These are phyloP conservation scores for Triangularia setosa DNA, from an alignment of 2,329 filamentous ascomycete genomes.

Conservation along the genomic window DNA sequence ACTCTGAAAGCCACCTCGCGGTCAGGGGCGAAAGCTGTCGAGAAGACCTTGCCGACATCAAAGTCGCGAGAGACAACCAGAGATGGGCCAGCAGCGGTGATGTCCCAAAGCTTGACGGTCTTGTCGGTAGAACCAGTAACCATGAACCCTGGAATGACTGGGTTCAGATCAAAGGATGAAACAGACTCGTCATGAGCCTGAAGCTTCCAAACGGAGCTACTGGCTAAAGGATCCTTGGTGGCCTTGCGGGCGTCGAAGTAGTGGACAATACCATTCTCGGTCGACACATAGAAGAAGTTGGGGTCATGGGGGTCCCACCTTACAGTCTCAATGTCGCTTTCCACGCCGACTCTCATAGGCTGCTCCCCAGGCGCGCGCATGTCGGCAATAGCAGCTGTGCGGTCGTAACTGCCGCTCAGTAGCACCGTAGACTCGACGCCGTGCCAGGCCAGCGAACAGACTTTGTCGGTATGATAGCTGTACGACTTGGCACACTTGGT, in stretches of 20 bases:
- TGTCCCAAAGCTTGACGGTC: constrained; percentile 95
- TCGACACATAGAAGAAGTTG: constrained; percentile 94
- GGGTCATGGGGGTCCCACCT: constrained; percentile 89
- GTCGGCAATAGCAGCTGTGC: constrained; percentile 88
- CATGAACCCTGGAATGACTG: constrained; percentile 84
- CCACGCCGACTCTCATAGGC: constrained; percentile 83
- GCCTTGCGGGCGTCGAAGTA: constrained; percentile 82
- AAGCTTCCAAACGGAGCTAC: constrained; percentile 87
- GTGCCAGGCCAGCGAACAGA: constrained; percentile 95
- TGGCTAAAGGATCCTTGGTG: constrained; percentile 66
- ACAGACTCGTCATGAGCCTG: constrained; percentile 93
- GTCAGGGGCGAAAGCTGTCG: constrained; percentile 85
- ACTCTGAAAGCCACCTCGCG: constrained; percentile 86
- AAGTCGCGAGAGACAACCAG: constrained; percentile 91
- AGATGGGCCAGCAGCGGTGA: constrained; percentile 72
- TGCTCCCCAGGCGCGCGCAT: constrained; percentile 89
- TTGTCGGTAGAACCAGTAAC: constrained; percentile 92
- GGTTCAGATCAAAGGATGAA: constrained; percentile 90
- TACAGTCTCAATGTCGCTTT: constrained; percentile 90
- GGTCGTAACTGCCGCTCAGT: constrained; percentile 90
- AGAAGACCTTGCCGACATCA: constrained; percentile 93
- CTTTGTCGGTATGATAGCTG: constrained; percentile 93
- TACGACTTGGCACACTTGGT: constrained; percentile 94
- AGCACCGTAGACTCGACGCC: constrained; percentile 80
- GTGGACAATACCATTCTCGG: constrained; percentile 86